Base-by-base conservation (phyloP, 2,329 filamentous ascomycete species). In the Claviceps purpurea region DNA sequence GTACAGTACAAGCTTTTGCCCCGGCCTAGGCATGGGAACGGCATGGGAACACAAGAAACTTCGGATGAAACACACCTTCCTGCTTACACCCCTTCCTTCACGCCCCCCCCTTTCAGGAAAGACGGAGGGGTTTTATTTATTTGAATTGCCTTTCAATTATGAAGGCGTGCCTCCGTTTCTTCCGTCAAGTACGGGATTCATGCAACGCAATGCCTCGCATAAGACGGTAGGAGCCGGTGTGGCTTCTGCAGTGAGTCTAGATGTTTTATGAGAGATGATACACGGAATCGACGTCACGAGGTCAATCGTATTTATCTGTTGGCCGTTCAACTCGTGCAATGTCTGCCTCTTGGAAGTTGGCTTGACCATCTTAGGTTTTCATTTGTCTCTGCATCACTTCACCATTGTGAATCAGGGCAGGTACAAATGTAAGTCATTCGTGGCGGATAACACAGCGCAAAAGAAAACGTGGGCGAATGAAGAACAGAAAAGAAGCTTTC, bases 161-260 rank as follows among this genome's bases (percentile, higher is more conserved):
- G 20, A 43, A 14, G 10, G 10, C 41, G 5, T 13, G 14, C 10
- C 8, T 34, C 10, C 10, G 30, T 34, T 34, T 34, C 10, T 11
- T 34, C 3, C 30, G 30, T 34, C 8, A 34, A 34, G 10, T 34
- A 5, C 41, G 5, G 11, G 18, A 13, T 14, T 11, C 41, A 16
- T 13, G 13, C 18, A 43, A 20, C 14, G 13, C 2, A n/a, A 14
- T n/a, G 18, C 3, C 30, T 44, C 30, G 10, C 18, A n/a, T 50
- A 24, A 11, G 30, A 30, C 41, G 24, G 49, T 22, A 13, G 30
- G 26, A 26, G 30, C 49, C 49, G 49, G 49, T 50, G 49, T 50
- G 49, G 49, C 49, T 40, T 44, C 49, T 38, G 49, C 49, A 44
- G 38, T 37, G 49, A 38, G 49, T 34, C 49, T 13, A 43, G 30